phyloP scores from a whole-genome alignment of 768 basidiomycete genomes.

The Leccinum disarticulatum region DNA sequence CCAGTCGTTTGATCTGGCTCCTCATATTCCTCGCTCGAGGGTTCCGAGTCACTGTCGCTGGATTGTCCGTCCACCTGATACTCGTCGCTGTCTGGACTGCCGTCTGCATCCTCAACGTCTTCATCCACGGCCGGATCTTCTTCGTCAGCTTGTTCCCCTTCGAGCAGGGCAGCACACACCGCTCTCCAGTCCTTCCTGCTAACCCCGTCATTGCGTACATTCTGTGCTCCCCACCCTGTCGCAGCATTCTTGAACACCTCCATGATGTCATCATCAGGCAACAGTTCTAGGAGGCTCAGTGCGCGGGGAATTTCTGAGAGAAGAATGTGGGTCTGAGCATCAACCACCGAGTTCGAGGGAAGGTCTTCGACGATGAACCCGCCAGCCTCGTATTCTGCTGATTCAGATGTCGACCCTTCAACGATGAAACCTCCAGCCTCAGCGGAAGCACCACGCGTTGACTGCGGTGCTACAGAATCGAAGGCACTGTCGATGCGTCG shows the following conservation, averaged over 20 bases:
- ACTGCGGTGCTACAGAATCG: constrained; percentile 26
- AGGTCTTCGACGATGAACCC: constrained; percentile 33
- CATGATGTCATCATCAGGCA: constrained; percentile 72
- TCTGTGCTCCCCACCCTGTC: constrained; percentile 58
- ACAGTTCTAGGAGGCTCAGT: constrained; percentile 61
- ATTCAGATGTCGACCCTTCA: constrained; percentile 22
- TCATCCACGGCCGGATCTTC: constrained; percentile 13
- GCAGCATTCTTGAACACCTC: constrained; percentile 75
- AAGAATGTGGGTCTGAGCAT: constrained; percentile 40
- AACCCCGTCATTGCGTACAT: constrained; percentile 39
- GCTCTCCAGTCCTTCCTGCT: constrained; percentile 74
- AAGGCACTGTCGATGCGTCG: constrained; percentile 55
- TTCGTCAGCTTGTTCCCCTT: constrained; percentile 32
- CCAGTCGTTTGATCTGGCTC: constrained; percentile 9
- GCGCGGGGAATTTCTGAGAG: constrained; percentile 60
- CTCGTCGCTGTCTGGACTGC: constrained; percentile 33
- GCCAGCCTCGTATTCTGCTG: constrained; percentile 24
- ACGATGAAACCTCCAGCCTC: constrained; percentile 37
- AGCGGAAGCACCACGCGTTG: neutral
- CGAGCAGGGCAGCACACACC: constrained; percentile 75
- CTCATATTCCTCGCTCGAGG: constrained; percentile 33
- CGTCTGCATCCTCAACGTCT: constrained; percentile 22
- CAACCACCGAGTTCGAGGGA: constrained; percentile 5
- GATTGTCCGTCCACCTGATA: constrained; percentile 25
- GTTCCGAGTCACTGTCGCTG: constrained; percentile 24